Evolutionary conservation across 2,329 filamentous ascomycete species (phyloP), one percentile per base, ranked within the genome.

Genomic region (Conoideocrella luteorostrata): DNA sequence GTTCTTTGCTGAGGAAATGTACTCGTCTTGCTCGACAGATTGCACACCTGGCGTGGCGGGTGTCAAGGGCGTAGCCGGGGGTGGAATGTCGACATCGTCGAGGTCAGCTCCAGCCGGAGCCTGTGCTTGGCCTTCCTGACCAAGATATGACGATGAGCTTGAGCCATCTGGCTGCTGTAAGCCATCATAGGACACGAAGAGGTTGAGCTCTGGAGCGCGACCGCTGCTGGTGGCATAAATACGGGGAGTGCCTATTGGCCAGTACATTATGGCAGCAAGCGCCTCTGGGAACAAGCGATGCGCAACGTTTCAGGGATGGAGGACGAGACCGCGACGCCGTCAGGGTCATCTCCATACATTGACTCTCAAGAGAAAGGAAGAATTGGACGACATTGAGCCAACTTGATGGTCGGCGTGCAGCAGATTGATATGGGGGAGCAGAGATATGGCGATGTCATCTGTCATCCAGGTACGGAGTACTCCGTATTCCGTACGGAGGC

Each of bases 161-260:
- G 54, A 51, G 28, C 57, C 57, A 35, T 55, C 58, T 48, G 60
- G 50, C 56, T 62, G 57, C 52, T 55, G 49, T 17, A 79, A 68
- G 61, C 83, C 82, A 69, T 87, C 77, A 52, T 82, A 74, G 42
- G 75, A 77, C 48, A 78, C 65, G 49, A 74, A 67, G 45, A 73
- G 61, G 49, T 69, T 73, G 52, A 72, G 64, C 44, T 67, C 64
- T 44, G 71, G 65, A 53, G 72, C 65, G 62, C 74, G 74, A 59
- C 76, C 78, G 67, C 80, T 86, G 69, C 75, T 86, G 56, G 85
- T 85, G 60, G 86, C 83, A 71, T 88, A 91, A 63, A 90, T 82
- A 63, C 83, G 82, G 60, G 88, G 86, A 62, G 86, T 86, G 65
- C 86, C 87, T 65, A 89, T 79, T 59, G 88, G 88, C 88, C 88